Evolutionary conservation across 352 stramenopile species (phyloP).

Genomic region (Peronospora belbahrii): DNA sequence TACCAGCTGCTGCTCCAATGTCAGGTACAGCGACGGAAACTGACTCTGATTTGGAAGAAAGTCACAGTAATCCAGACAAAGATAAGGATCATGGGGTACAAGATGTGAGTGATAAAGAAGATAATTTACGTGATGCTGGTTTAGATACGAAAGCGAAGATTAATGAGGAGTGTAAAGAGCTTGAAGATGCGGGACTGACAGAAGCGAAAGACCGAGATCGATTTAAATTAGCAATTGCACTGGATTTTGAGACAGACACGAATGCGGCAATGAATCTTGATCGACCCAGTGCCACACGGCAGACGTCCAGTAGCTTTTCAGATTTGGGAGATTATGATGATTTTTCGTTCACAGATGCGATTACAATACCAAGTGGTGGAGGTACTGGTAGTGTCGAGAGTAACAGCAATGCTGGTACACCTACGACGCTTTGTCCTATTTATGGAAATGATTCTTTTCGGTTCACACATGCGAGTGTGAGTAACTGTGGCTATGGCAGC

Average conservation of each 20-base stretch:
- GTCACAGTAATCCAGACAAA: constrained; percentile 16
- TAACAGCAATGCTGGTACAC: constrained; percentile 29
- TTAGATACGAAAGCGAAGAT: constrained; percentile 8
- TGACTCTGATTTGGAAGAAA: constrained; percentile 26
- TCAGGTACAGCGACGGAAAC: constrained; percentile 25
- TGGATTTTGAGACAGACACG: constrained; percentile 64
- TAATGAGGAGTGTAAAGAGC: constrained; percentile 23
- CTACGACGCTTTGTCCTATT: constrained; percentile 68
- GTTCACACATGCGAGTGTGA: constrained; percentile 48
- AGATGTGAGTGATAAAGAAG: constrained; percentile 6
- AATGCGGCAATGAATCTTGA: constrained; percentile 25
- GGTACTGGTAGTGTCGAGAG: constrained; percentile 25
- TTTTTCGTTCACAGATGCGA: constrained; percentile 62
- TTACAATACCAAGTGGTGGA: constrained; percentile 25
- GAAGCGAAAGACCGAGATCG: constrained; percentile 26
- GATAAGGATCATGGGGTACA: constrained; percentile 9
- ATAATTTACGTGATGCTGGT: constrained; percentile 7
- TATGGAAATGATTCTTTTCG: constrained; percentile 70
- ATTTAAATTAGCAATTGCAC: constrained; percentile 46
- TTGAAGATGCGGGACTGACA: constrained; percentile 11
- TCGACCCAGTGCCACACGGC: constrained; percentile 46
- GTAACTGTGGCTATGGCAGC: constrained; percentile 36
- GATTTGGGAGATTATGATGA: constrained; percentile 83
- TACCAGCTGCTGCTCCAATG: constrained; percentile 8
- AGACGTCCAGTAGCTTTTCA: constrained; percentile 83